phyloP scores from a whole-genome alignment of 257 asterid genomes.

The Solanum stenotomum region DNA sequence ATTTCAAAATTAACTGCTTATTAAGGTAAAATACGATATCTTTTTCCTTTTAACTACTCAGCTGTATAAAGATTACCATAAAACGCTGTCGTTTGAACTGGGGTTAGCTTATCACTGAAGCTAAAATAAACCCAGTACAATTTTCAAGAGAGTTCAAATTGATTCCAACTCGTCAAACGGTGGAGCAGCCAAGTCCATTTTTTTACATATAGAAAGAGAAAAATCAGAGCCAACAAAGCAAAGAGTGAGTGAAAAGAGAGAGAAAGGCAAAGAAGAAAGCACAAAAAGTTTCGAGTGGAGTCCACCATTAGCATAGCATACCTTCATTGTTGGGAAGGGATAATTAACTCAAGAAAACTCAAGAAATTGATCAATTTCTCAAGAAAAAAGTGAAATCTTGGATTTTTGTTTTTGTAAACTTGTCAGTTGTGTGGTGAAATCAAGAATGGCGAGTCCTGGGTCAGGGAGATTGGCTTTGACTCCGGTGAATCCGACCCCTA shows the following conservation, averaged over 20 bases:
- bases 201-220: background rate
- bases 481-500: conserved; percentile 18
- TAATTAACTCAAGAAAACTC: background rate
- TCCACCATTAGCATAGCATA: conserved; percentile 12
- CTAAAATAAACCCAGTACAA: background rate
- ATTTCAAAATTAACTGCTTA: background rate
- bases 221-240: background rate
- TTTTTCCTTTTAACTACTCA: background rate
- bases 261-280: background rate
- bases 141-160: background rate
- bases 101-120: background rate
- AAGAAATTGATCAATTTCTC: background rate
- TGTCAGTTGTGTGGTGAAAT: background rate
- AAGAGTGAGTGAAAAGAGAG: background rate
- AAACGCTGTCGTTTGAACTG: background rate
- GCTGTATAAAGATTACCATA: background rate
- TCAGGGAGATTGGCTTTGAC: conserved; percentile 45
- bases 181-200: background rate
- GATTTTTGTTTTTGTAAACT: background rate
- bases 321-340: background rate
- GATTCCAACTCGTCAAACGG: background rate
- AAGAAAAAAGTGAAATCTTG: background rate
- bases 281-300: conserved; percentile 10
- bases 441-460: conserved; percentile 42
- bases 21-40: background rate